Conservation (phyloP, 2,329 filamentous ascomycete genomes). For the Parascedosporium putredinis region DNA sequence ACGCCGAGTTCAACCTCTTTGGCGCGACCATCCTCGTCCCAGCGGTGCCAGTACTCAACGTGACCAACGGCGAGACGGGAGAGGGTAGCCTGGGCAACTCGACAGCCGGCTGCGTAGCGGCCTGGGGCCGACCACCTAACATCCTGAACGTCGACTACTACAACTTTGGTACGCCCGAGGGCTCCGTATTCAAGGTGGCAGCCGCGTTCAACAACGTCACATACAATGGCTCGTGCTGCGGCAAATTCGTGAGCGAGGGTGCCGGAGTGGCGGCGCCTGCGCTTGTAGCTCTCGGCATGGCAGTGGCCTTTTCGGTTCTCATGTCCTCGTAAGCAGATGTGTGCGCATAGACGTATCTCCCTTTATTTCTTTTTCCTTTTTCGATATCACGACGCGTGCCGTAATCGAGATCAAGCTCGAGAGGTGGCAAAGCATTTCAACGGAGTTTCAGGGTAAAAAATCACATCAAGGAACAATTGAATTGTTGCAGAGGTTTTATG, state of each 20-base stretch:
- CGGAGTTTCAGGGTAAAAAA: too few species aligned
- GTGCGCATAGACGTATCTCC: too few species aligned
- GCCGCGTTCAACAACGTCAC: conserved; percentile 62
- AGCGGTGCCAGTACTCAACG: conserved; percentile 56
- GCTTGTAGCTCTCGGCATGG: conserved; percentile 3
- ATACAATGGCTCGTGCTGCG: conserved; percentile 52
- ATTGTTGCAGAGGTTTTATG: too few species aligned
- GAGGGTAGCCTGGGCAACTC: conserved; percentile 56
- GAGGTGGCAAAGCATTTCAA: too few species aligned
- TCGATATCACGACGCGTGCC: too few species aligned
- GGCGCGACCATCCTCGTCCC: conserved; percentile 58
- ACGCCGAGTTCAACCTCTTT: conserved; percentile 61
- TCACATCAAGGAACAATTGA: too few species aligned
- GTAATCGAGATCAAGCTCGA: too few species aligned
- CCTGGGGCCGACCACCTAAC: conserved; percentile 63
- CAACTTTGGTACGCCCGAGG: conserved; percentile 49
- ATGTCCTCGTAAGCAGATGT: not conserved
- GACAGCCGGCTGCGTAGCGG: conserved; percentile 47
- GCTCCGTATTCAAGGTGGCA: conserved; percentile 68
- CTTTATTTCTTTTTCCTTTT: not conserved
- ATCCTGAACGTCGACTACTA: conserved; percentile 81
- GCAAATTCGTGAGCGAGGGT: conserved; percentile 21
- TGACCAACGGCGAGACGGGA: conserved; percentile 59
- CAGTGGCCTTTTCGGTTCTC: conserved; percentile 10
- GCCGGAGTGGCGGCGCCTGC: not conserved